Percentiles rank a stretch among this genome's conserved stretches.
phyloP scores from a whole-genome alignment of 1,284 basidiomycete species.

The Cutaneotrichosporon spelunceum region DNA sequence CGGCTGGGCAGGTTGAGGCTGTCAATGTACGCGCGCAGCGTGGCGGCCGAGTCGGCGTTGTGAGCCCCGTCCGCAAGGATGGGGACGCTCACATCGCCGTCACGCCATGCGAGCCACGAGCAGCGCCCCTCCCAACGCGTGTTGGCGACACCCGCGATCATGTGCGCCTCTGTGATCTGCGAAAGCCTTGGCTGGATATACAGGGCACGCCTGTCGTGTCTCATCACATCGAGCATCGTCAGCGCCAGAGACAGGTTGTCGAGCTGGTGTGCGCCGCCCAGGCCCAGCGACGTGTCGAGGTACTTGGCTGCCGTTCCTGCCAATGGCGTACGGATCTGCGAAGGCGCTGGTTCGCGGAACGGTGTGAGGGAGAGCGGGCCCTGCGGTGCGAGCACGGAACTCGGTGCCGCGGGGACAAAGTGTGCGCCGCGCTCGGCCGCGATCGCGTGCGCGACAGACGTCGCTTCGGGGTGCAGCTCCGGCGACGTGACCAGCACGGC shows the following conservation, averaged over 20 bases:
- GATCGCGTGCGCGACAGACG: slow-evolving; percentile 51
- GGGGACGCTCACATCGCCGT: slow-evolving; percentile 1
- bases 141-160: slow-evolving; percentile 61
- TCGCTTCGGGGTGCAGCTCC: slow-evolving; percentile 62
- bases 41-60: slow-evolving; percentile 75
- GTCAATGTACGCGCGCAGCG: slow-evolving; percentile 69
- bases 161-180: slow-evolving; percentile 54
- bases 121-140: slow-evolving; percentile 80
- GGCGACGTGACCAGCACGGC: slow-evolving; percentile 71
- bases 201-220: slow-evolving; percentile 53
- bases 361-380: slow-evolving; percentile 40
- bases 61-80: slow-evolving; percentile 92
- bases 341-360: slow-evolving; percentile 27
- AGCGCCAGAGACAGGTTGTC: slow-evolving; percentile 73
- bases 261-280: slow-evolving; percentile 79
- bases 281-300: slow-evolving; percentile 50
- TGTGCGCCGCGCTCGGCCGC: slow-evolving; percentile 45
- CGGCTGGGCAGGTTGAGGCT: slow-evolving; percentile 47
- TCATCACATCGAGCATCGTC: slow-evolving; percentile 63
- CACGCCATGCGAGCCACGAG: slow-evolving; percentile 57
- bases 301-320: slow-evolving; percentile 5
- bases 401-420: slow-evolving; percentile 29
- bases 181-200: slow-evolving; percentile 38
- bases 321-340: slow-evolving; percentile 24
- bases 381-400: slow-evolving; percentile 5